Evolutionary conservation across 306 rosid species (phyloP), one percentile per base, ranked within the genome.

Genomic region (Lotus japonicus): DNA sequence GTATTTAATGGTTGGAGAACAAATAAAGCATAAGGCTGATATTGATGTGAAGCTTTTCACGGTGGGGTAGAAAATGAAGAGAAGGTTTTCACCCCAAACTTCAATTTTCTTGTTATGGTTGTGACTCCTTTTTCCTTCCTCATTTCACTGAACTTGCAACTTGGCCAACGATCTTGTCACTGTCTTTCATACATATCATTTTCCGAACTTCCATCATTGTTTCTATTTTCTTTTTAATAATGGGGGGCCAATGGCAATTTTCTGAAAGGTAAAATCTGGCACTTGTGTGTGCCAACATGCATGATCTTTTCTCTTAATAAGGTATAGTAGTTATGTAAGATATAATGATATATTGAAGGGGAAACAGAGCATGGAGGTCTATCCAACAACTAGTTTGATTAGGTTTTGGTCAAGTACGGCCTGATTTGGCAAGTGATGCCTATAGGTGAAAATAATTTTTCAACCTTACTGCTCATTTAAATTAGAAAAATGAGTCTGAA

Each of bases 1-100:
- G 23, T 14, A 42, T 59, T 68, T 60, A 68, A 68, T 68, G 71
- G 48, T 35, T 54, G 36, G 31, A 54, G 33, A 80, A 68, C 19
- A n/a, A n/a, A n/a, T 4, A 66, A 70, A 38, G 39, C 58, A 58
- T 73, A 76, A 78, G 55, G 57, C 15, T 73, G 66, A 74, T 10
- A 26, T 44, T 87, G 89, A 89, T 69, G 86, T 73, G 89, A 87
- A 79, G 82, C 60, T 73, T 85, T 85, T 90, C 78, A 82, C 85
- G 2, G n/a, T 38, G 56, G 54, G 74, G 79, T 50, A 36, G 63
- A 64, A 81, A 42, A 55, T 21, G 35, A 59, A 45, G 41, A 46
- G 41, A 46, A 7, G 9, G 11, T 81, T 80, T 79, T 83, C 77
- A 74, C 65, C 77, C 67, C 69, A 61, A 72, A 49, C 51, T 41